A percentile compares a stretch with the other conserved stretches of the same genome.
phyloP scores from a whole-genome alignment of 805 yeast species.

The Kazachstania bromeliacearum region DNA sequence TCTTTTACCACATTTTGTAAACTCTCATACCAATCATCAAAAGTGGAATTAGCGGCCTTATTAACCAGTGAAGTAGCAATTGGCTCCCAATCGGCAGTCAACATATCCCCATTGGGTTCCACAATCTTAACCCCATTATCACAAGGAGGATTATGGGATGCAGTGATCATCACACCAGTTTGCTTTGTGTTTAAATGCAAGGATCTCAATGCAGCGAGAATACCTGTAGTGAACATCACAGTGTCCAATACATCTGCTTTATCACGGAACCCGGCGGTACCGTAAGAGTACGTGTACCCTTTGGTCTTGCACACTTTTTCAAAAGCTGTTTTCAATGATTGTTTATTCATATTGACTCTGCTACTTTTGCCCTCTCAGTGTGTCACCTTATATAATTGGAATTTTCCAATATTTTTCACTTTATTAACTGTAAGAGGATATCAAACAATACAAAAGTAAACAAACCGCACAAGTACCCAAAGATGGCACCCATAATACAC shows the following conservation, averaged over 20 bases:
- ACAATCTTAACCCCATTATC: conserved; percentile 93
- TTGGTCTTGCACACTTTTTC: conserved; percentile 34
- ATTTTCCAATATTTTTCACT: no score
- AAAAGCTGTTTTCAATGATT: conserved; percentile 10
- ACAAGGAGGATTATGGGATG: conserved; percentile 85
- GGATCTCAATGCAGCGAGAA: conserved; percentile 79
- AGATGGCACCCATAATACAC: conserved; percentile 16
- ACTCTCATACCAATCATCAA: conserved; percentile 33
- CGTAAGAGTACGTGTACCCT: conserved; percentile 50
- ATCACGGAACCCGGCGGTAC: conserved; percentile 96
- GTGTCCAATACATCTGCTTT: conserved; percentile 61
- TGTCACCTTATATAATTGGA: no score
- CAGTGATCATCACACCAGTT: conserved; percentile 95
- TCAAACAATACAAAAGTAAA: background rate
- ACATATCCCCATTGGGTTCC: conserved; percentile 89
- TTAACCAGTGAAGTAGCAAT: conserved; percentile 78
- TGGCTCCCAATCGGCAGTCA: conserved; percentile 73
- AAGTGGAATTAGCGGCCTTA: conserved; percentile 32
- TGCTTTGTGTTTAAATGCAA: conserved; percentile 54
- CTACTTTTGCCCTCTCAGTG: no score
- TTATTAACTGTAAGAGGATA: no score
- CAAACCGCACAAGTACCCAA: background rate
- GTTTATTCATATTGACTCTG: background rate
- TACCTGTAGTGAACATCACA: conserved; percentile 75
- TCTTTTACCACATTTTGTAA: no score